Evolutionary conservation across 179 eudicot species (phyloP), one percentile per base, ranked within the genome.

Genomic region (Silene vulgaris): DNA sequence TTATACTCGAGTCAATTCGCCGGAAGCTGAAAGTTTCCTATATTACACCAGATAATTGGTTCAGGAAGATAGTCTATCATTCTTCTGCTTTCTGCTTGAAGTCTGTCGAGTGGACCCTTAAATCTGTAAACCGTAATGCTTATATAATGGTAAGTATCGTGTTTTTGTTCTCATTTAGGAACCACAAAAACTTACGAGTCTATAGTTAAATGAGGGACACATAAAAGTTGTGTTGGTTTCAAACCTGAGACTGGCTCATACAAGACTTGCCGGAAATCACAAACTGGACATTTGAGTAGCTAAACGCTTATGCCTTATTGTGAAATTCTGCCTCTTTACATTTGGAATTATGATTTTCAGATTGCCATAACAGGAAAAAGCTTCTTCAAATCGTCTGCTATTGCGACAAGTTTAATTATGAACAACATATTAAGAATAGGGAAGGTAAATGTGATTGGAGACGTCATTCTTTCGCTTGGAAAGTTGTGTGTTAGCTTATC

Each of bases 361-460:
- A 93, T 95, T 87, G 99, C 99, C 28, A 88, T 95, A 79, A 93
- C 97, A 2, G 99, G 99, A 17, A 92, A 95, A 84, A 86, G 97
- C 77, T 95, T 92, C 85, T 93, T 90, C 79, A 87, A 87, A 78
- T 89, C 99, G 40, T 95, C 99, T 8, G 97, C 93, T 77, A 87
- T 95, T 20, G 97, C 99, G 28, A 92, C 97, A 12, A 97, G 89
- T 23, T 74, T 92, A 79, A 95, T 95, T 26, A 93, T 89, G 86
- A 95, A 89, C 69, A 92, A 95, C 83, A 95, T 95, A 40, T 86
- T 93, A 43, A 87, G 97, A 80, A 93, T 95, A 16, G 97, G 99
- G 78, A 93, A 90, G 83, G 96, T 95, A 71, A 95, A 95, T 78
- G 97, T 95, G 59, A 84, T 92, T 52, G 99, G 99, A 40, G 99